These are phyloP conservation scores for Globisporangium polare DNA, from an alignment of 352 stramenopile genomes.

Conservation along the genomic window DNA sequence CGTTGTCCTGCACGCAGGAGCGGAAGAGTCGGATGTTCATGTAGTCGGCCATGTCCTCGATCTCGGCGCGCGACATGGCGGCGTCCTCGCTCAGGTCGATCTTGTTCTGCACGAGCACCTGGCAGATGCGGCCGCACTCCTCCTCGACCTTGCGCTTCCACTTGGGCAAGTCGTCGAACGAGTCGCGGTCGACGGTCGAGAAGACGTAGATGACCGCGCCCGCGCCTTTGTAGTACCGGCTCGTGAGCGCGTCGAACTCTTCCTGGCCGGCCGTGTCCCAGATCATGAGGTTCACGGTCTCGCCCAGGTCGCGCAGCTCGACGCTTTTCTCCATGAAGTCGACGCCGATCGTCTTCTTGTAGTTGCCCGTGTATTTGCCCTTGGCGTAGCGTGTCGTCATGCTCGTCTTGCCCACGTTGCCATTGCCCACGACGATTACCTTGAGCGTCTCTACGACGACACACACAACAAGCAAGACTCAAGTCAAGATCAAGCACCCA, in stretches of 20 bases:
- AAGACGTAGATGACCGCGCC: conserved; percentile 75
- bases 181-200: conserved; percentile 65
- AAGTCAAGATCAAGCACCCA: not conserved
- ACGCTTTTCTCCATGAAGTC: conserved; percentile 85
- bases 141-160: conserved; percentile 72
- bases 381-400: conserved; percentile 80
- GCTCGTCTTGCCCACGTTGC: conserved; percentile 81
- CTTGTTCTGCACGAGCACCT: conserved; percentile 77
- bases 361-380: conserved; percentile 70
- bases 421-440: conserved; percentile 81
- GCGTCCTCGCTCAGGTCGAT: conserved; percentile 65
- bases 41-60: conserved; percentile 61
- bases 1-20: conserved; percentile 65
- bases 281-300: conserved; percentile 76
- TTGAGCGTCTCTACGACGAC: conserved; percentile 60
- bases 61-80: conserved; percentile 49
- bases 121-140: conserved; percentile 58
- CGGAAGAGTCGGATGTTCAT: conserved; percentile 56
- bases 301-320: conserved; percentile 50
- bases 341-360: conserved; percentile 85
- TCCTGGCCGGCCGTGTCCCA: conserved; percentile 82
- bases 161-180: conserved; percentile 63
- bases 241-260: conserved; percentile 76
- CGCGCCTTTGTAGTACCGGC: conserved; percentile 73
- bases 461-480: not conserved